A percentile compares a stretch with the other conserved stretches of the same genome.
phyloP scores from a whole-genome alignment of 768 basidiomycete species.

The Tremella fuciformis region DNA sequence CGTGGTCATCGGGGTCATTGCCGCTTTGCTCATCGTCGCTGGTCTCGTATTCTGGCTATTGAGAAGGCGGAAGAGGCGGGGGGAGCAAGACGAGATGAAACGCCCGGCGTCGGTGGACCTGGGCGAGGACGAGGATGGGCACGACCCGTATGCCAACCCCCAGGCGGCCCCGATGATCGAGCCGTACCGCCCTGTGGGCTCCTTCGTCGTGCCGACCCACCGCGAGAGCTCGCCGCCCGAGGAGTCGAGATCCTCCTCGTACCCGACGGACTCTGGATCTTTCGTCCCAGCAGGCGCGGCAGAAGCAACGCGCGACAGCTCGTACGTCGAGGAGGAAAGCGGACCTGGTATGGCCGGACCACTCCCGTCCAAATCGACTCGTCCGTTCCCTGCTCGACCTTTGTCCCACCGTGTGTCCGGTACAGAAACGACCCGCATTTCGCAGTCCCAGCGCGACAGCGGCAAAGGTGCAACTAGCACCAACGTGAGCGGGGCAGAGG shows the following conservation, averaged over 20 bases:
- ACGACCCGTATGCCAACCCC: slow-evolving; percentile 4
- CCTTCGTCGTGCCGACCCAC: slow-evolving; percentile 9
- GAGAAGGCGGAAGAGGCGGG: slow-evolving; percentile 18
- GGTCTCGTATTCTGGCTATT: slow-evolving; percentile 24
- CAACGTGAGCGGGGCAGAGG: neutral
- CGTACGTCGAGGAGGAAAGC: neutral
- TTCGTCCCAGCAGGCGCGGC: too few relatives aligned
- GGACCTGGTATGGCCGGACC: slow-evolving; percentile 26
- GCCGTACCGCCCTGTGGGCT: slow-evolving; percentile 25
- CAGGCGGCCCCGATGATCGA: slow-evolving; percentile 26
- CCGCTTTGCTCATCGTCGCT: slow-evolving; percentile 16
- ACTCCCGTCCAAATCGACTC: slow-evolving; percentile 23
- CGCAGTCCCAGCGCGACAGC: neutral
- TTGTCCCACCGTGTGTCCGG: neutral
- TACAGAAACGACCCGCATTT: neutral
- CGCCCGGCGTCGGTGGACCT: slow-evolving; percentile 15
- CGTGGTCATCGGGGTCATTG: slow-evolving; percentile 34
- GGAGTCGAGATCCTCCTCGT: too few relatives aligned
- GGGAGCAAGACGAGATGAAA: neutral
- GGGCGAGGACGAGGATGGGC: slow-evolving; percentile 8
- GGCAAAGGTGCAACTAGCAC: neutral
- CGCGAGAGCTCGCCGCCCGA: neutral
- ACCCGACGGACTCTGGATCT: too few relatives aligned
- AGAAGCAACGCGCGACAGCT: neutral
- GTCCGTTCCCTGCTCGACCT: neutral